Conservation (phyloP, 2,329 filamentous ascomycete species). For the Dothiorella sarmentorum region DNA sequence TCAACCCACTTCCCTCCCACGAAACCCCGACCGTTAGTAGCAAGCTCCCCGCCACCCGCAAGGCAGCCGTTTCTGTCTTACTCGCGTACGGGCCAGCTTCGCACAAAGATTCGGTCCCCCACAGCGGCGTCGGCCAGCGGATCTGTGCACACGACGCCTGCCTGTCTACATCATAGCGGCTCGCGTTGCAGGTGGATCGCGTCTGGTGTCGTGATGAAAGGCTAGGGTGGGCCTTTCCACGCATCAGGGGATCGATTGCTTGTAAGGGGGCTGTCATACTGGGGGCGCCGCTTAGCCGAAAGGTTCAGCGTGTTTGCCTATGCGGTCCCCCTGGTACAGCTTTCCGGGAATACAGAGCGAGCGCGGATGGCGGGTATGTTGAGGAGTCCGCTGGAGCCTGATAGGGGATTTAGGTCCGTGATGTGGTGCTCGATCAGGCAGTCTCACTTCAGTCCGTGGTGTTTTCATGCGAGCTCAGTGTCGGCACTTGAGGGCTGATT, state of each 20-base stretch:
- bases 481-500: background rate
- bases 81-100: constrained; percentile 24
- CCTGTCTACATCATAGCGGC: too few relatives aligned
- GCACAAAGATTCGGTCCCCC: constrained; percentile 34
- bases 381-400: background rate
- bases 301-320: too few relatives aligned
- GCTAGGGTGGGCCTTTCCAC: too few relatives aligned
- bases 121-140: constrained; percentile 36
- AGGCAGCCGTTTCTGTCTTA: constrained; percentile 36
- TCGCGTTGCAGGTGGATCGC: constrained; percentile 27
- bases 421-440: background rate
- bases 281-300: too few relatives aligned
- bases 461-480: background rate
- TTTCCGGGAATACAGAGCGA: too few relatives aligned
- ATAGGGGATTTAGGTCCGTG: background rate
- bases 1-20: too few relatives aligned
- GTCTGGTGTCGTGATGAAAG: constrained; percentile 40
- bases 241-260: too few relatives aligned
- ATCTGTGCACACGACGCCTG: constrained; percentile 33
- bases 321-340: too few relatives aligned
- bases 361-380: background rate
- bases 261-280: too few relatives aligned
- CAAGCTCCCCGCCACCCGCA: constrained; percentile 27
- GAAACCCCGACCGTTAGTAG: too few relatives aligned
- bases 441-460: background rate